A percentile compares a stretch with the other conserved stretches of the same genome.
These are phyloP conservation scores for Trametes gibbosa DNA, from an alignment of 768 basidiomycete species.

Conservation along the genomic window DNA sequence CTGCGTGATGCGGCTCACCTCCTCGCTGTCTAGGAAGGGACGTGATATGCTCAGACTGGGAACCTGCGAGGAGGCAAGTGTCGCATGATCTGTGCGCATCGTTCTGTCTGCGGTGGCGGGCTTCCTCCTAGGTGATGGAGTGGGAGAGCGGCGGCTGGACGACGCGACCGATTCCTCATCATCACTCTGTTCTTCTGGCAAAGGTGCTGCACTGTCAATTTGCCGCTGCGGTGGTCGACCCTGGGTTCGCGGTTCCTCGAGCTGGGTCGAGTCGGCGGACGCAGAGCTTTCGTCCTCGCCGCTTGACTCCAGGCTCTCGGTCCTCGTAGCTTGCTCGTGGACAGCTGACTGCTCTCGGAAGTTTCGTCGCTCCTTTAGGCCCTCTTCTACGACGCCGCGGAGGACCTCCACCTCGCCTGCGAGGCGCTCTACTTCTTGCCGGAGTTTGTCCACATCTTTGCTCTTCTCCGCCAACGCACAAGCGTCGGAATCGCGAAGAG, in stretches of 20 bases:
- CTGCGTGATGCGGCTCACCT: slow-evolving; percentile 58
- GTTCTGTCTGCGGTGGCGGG: slow-evolving; percentile 39
- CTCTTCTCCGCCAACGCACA: slow-evolving; percentile 56
- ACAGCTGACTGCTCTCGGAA: slow-evolving; percentile 41
- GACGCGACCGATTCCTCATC: slow-evolving; percentile 11
- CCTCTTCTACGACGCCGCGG: slow-evolving; percentile 84
- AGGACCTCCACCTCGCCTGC: slow-evolving; percentile 84
- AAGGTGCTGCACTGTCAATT: neutral
- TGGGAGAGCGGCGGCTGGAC: slow-evolving; percentile 19
- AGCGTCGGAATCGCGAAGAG: slow-evolving; percentile 61
- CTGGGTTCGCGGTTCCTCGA: neutral
- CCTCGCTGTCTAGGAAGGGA: slow-evolving; percentile 52
- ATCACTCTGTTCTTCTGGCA: slow-evolving; percentile 24
- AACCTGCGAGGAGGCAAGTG: slow-evolving; percentile 41
- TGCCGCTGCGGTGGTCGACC: neutral
- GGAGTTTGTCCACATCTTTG: slow-evolving; percentile 64
- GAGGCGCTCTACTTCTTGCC: slow-evolving; percentile 75
- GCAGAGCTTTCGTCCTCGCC: neutral
- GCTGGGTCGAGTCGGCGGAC: neutral
- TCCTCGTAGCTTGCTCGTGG: slow-evolving; percentile 7
- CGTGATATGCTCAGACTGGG: slow-evolving; percentile 27
- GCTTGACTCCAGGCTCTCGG: neutral
- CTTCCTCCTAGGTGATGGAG: slow-evolving; percentile 36
- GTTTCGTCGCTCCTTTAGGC: slow-evolving; percentile 68
- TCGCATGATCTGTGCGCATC: slow-evolving; percentile 53